Evolutionary conservation across 345 rosid genomes (phyloP), one percentile per base, ranked within the genome.

Genomic region (Cardiospermum halicacabum): DNA sequence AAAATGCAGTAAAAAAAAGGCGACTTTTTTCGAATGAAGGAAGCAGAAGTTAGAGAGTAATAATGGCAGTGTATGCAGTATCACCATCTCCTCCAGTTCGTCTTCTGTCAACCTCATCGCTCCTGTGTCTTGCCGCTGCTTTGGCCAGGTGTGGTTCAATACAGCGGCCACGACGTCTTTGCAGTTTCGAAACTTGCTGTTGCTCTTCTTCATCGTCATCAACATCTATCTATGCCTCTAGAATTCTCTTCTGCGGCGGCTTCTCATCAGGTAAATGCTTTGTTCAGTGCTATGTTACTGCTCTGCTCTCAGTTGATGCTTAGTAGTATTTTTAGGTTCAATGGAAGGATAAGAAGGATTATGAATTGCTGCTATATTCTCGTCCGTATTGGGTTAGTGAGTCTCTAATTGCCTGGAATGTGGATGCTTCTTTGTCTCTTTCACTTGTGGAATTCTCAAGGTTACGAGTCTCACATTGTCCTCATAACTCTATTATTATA

Each of bases 391-490:
- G 97, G 99, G 86, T 85, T 21, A 75, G 77, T 30, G 47, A 80
- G 75, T 66, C 72, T 43, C 56, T 85, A 72, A 87, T 94, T 37
- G 97, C 95, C 4, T 88, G 89, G 96, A 82, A 88, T 84, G 92
- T 81, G 66, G 92, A 82, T 68, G 66, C 69, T 77, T 74, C 77
- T 60, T 79, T 94, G 69, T 73, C 87, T 37, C 77, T 84, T 60
- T 62, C 78, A 10, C 77, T 79, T 64, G 72, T 62, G 89, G 80
- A 64, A 57, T 92, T 66, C 78, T n/a, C n/a, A 77, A 81, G 98
- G 95, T 89, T 72, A 36, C 70, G n/a, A n/a, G n/a, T n/a, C n/a
- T 66, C 10, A 42, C 37, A n/a, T n/a, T 45, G 21, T 37, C 8
- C 4, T 16, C 47, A 13, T 39, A 5, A 24, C 26, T 1, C 12